Base-by-base conservation (phyloP, 768 basidiomycete species). In the Pulveroboletus sp. region DNA sequence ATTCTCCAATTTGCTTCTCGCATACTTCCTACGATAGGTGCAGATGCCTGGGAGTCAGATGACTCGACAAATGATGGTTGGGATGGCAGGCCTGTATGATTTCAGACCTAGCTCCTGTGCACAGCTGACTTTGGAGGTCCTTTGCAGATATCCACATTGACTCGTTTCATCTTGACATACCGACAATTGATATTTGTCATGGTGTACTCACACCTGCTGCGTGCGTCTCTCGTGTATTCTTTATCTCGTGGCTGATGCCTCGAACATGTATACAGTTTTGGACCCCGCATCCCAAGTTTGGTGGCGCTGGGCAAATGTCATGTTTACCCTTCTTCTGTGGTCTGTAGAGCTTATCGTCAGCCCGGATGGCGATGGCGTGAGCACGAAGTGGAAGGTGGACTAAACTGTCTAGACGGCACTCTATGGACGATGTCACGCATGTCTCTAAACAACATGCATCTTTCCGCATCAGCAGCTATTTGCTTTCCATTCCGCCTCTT, bases 241-340 rank as follows among this genome's bases (percentile, higher is more conserved):
- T 36, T 21, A 15, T 47, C 13, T 10, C 26, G 11, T 28, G 6
- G 24, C 43, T 63, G 11, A 53, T 45, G 13, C 8, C 30, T 41
- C 10, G 7, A 18, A 44, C 18, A 36, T 37, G 31, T 27, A n/a
- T 47, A 28, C 46, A 91, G 90, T 93, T 39, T 73, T 93, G 46
- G 90, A 93, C 59, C 86, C 89, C 61, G 86, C 89, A 17, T 89
- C 88, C n/a, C 90, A 92, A 62, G 81, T 91, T 43, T 93, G 90
- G 90, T 92, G 90, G 86, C 79, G 90, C 54, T 92, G 90, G 89
- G 84, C 85, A 74, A 89, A 89, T 62, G 84, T 93, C 31, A 89
- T 91, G 71, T 86, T 92, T 68, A 91, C 88, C 5, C 75, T 93
- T 27, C 73, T 83, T 24, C 77, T 91, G 37, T 93, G 91, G 90